Evolutionary conservation across 1,284 basidiomycete genomes (phyloP).

Genomic region (Heterobasidion irregulare): DNA sequence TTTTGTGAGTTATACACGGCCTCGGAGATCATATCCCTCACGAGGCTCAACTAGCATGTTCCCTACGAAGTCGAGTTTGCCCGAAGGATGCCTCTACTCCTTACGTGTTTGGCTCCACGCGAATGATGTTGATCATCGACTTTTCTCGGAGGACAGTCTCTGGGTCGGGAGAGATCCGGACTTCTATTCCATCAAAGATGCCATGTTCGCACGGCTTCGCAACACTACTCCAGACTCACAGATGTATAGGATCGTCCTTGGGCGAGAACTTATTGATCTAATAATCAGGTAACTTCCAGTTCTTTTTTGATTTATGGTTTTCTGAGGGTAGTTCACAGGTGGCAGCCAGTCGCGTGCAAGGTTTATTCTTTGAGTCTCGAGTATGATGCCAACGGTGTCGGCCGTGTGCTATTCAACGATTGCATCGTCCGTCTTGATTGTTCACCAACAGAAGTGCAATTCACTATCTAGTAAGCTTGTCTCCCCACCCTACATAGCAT

Average conservation of each 20-base stretch:
- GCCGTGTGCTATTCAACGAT: slow-evolving; percentile 41
- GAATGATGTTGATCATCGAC: slow-evolving; percentile 42
- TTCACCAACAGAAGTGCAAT: slow-evolving; percentile 39
- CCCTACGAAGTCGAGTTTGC: slow-evolving; percentile 43
- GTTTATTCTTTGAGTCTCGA: slow-evolving; percentile 44
- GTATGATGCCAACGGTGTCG: slow-evolving; percentile 51
- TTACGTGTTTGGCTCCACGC: slow-evolving; percentile 52
- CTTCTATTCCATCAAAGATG: slow-evolving; percentile 44
- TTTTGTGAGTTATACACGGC: slow-evolving; percentile 35
- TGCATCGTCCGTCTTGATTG: slow-evolving; percentile 31
- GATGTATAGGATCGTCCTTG: slow-evolving; percentile 42
- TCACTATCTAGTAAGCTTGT: slow-evolving; percentile 47
- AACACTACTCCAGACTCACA: slow-evolving; percentile 29
- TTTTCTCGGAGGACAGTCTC: slow-evolving; percentile 50
- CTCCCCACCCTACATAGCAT: neutral
- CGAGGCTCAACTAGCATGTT: slow-evolving; percentile 30
- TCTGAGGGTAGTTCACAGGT: neutral
- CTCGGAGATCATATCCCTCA: neutral
- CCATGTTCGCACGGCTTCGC: neutral
- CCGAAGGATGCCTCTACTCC: slow-evolving; percentile 37
- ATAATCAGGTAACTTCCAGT: slow-evolving; percentile 31
- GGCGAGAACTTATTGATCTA: slow-evolving; percentile 43
- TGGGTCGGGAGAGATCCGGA: slow-evolving; percentile 56
- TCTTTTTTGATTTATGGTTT: neutral
- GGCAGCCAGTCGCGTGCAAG: slow-evolving; percentile 17